Evolutionary conservation across 148 eudicot genomes (phyloP), one percentile per base, ranked within the genome.

Genomic region (Heliosperma pusillum): DNA sequence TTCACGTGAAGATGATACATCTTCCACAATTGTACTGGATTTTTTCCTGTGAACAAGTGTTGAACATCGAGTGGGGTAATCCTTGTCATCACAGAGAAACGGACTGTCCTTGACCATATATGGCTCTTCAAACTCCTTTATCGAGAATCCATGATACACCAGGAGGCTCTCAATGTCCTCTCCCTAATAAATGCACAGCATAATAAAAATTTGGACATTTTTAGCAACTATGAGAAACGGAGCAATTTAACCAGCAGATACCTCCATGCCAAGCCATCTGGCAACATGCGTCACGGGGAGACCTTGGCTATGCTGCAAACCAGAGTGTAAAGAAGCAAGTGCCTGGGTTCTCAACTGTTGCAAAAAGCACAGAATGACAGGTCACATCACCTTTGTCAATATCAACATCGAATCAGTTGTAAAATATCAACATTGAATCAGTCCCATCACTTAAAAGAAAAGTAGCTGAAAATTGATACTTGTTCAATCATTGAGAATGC

Each of bases 261-360:
- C 99, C 99, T 95, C 99, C 92, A 95, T 85, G 47, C 90, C 96
- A 75, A 95, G 96, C 97, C 99, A 95, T 80, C 89, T 86, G 77
- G 96, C 88, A 70, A 86, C 82, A 74, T 82, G 91, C 13, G 90
- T 55, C 27, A 95, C 86, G 63, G 99, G 99, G 58, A 95, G 78
- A 72, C 97, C 99, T 88, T 95, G 99, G 81, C 84, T 88, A 81
- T 76, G 82, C 80, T 86, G 99, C 78, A 95, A 84, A 80, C 97
- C 97, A 81, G 86, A 79, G 79, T 95, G 97, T 61, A 95, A 81
- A 58, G 97, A 84, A 80, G 97, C 97, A 76, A 95, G 94, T 40
- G 99, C 99, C 76, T 87, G 99, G 78, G 94, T 90, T 60, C 97
- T 88, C 83, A 95, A 79, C 97, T 92, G 96, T 76, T 50, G 52